phyloP scores from a whole-genome alignment of 2,329 filamentous ascomycete species.

The Bisporella sp. region DNA sequence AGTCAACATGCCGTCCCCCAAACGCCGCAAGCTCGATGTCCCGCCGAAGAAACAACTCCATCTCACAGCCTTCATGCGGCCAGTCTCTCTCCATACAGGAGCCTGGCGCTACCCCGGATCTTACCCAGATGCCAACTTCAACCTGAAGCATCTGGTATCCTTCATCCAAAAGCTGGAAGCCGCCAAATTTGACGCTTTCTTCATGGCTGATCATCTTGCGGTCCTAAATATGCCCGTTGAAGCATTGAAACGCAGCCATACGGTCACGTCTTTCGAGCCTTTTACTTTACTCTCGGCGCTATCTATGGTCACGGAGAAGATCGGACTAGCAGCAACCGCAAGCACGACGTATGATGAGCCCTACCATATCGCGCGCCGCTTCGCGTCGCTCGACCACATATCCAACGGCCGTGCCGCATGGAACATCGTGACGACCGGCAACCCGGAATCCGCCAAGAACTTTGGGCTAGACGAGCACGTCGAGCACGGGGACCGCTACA shows the following conservation, averaged over 20 bases:
- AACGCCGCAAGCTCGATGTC: background rate
- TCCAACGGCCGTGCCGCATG: slow-evolving; percentile 57
- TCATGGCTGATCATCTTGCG: slow-evolving; percentile 57
- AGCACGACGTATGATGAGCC: slow-evolving; percentile 63
- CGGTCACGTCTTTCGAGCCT: slow-evolving; percentile 60
- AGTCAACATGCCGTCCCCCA: background rate
- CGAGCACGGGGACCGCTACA: slow-evolving; percentile 58
- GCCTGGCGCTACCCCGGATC: slow-evolving; percentile 59
- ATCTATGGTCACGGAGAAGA: slow-evolving; percentile 56
- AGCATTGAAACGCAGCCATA: slow-evolving; percentile 49
- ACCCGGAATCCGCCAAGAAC: slow-evolving; percentile 46
- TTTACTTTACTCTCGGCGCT: slow-evolving; percentile 55
- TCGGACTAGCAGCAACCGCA: slow-evolving; percentile 60
- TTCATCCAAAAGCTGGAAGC: slow-evolving; percentile 51
- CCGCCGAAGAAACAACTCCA: slow-evolving; percentile 32
- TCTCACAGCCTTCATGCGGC: slow-evolving; percentile 53
- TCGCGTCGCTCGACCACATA: slow-evolving; percentile 60
- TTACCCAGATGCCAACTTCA: slow-evolving; percentile 52
- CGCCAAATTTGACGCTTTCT: slow-evolving; percentile 57
- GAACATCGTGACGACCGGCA: slow-evolving; percentile 50
- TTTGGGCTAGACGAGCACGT: slow-evolving; percentile 31
- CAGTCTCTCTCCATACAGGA: slow-evolving; percentile 34
- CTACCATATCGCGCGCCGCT: slow-evolving; percentile 55
- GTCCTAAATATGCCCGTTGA: slow-evolving; percentile 50
- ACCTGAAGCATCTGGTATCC: slow-evolving; percentile 51